Base-by-base conservation (phyloP, 2,329 filamentous ascomycete genomes). In the Lecanicillium sp. region DNA sequence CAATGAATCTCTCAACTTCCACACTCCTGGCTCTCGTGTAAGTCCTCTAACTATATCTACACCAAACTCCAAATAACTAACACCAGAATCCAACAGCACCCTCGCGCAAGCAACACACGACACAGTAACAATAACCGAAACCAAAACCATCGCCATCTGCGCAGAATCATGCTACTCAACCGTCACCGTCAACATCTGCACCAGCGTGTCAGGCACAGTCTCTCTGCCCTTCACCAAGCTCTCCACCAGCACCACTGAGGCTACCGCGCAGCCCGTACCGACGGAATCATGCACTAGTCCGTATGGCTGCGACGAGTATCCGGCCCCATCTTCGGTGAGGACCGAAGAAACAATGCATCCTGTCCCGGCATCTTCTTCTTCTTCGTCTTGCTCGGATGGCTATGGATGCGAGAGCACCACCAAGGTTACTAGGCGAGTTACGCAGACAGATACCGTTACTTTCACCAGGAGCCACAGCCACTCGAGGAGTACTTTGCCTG, bases 51-150 rank as follows among this genome's bases (percentile, higher is more conserved):
- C 33, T 5, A 14, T 4, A 6, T 31, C 33, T 17, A 14, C 14
- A 9, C 2, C 13, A 7, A 28, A 9, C 4, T 33, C 36, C 5
- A 30, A 8, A 25, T 13, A 37, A 33, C 40, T 50, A 18, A 50
- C 43, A 45, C 15, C 38, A 17, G n/a, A n/a, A n/a, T 12, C 17
- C 37, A 60, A 57, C 35, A 49, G 48, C 3, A 41, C 45, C 25
- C 22, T 51, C 14, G 54, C 45, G 14, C 38, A 16, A 15, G 55
- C 56, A 20, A 46, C 48, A 6, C 43, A 48, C 2, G 42, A 49
- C 4, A 56, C 56, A 3, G 43, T 57, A 6, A 62, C 59, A 8
- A 51, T 60, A 15, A 59, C 56, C 7, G 47, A 48, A 38, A 50
- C 48, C 6, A 34, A 45, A 30, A 59, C 57, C 3, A 45, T 55